Base-by-base conservation (phyloP, 2,329 filamentous ascomycete species). In the Diplodia intermedia region DNA sequence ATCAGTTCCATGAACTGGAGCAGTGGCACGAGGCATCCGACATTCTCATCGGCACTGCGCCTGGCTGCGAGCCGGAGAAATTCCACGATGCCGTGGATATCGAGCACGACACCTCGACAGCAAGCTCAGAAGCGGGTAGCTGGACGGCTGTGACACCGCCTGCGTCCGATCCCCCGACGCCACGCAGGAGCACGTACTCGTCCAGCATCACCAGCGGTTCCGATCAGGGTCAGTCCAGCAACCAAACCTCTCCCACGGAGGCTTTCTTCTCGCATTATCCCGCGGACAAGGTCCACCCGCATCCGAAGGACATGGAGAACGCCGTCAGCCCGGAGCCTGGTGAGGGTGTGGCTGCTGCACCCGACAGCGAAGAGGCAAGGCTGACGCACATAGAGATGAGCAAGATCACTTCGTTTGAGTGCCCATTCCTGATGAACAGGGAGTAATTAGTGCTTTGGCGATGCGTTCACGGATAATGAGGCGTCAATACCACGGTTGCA, bases 301-400 rank as follows among this genome's bases (percentile, higher is more conserved):
- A 79, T 57, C 72, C 77, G 31, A 72, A 78, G 61, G 71, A 75
- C 49, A 75, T 73, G 69, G 77, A 79, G 69, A 61, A 74, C 52
- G 67, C 70, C 0, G 74, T 79, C 31, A 66, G 72, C 49, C 77
- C 78, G 7, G 68, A 65, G 6, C 69, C 75, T 23, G 79, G 79
- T 29, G 75, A 80, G 63, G 79, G 78, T 26, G 76, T 79, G 15
- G 79, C 74, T 5, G 72, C 73, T n/a, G 69, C 73, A 18, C 70
- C 75, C 11, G 69, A 70, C 29, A 73, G 72, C 31, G 71, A 77
- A 38, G 78, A 80, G 73, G 76, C 76, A 33, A 72, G 70, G 55
- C 33, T 73, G 70, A 78, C 78, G 57, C 74, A 77, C 62, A 74
- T 78, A 70, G 79, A 81, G 72, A 80, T 81, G 79, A 76, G 75